Conservation (phyloP, 768 basidiomycete species). For the Pleurotus eryngii region DNA sequence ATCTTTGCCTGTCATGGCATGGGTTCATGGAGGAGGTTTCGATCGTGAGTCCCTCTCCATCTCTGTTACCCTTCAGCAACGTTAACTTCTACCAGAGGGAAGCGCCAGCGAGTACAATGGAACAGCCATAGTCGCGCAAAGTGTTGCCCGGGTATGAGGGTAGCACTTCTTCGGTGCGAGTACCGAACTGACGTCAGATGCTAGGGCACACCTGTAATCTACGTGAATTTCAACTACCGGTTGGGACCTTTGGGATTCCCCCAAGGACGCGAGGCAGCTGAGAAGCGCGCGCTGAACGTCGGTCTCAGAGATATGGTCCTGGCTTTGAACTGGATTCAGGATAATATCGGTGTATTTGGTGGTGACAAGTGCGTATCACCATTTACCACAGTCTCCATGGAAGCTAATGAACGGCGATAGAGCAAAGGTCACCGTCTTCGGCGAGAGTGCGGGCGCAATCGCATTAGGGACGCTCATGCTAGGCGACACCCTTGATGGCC, state of each 20-base stretch:
- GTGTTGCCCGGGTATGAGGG: slow-evolving; percentile 19
- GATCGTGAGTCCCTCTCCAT: slow-evolving; percentile 12
- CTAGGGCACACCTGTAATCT: slow-evolving; percentile 40
- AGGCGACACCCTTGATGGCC: slow-evolving; percentile 26
- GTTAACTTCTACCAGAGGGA: not conserved
- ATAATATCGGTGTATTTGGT: slow-evolving; percentile 57
- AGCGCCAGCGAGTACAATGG: slow-evolving; percentile 25
- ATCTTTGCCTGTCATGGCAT: slow-evolving; percentile 39
- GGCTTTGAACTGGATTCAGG: slow-evolving; percentile 54
- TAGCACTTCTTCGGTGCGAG: not conserved
- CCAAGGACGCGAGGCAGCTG: slow-evolving; percentile 35
- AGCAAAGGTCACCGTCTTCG: slow-evolving; percentile 46
- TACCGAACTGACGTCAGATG: not conserved
- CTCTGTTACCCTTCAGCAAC: slow-evolving; percentile 6
- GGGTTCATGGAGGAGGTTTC: slow-evolving; percentile 43
- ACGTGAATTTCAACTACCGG: slow-evolving; percentile 49
- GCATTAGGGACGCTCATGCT: slow-evolving; percentile 37
- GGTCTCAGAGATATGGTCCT: slow-evolving; percentile 43
- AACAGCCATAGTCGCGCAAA: slow-evolving; percentile 20
- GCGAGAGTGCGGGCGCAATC: slow-evolving; percentile 56
- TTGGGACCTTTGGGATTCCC: slow-evolving; percentile 48
- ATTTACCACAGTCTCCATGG: not conserved
- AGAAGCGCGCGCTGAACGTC: slow-evolving; percentile 38
- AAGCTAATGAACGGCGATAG: too few relatives aligned
- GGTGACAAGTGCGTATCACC: slow-evolving; percentile 36